Base-by-base conservation (phyloP, 345 rosid species). In the Eucalyptus decipiens region DNA sequence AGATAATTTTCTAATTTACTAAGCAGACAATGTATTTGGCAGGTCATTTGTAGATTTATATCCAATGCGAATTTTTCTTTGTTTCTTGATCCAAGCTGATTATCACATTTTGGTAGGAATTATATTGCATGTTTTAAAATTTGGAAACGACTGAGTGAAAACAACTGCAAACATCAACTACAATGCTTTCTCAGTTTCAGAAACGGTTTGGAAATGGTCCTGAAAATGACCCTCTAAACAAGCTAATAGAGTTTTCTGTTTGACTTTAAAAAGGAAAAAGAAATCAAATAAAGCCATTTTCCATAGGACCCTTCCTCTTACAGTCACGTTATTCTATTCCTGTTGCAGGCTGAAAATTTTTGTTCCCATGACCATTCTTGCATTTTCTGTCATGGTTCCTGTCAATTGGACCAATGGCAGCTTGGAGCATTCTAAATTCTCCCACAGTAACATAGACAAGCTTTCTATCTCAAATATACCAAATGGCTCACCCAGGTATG, bases 381-480 rank as follows among this genome's bases (percentile, higher is more conserved):
- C 98, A 85, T 94, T 97, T 89, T 40, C 96, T 1, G 91, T 97
- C 85, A 93, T 94, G 94, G 95, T 97, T 42, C 99, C 99, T 11
- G 97, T 97, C 87, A 96, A 96, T 90, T 96, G 98, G 99, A 97
- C 97, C 6, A 96, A 96, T 81, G 88, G 65, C 87, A 95, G 97
- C 87, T 91, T 96, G 86, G 92, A 94, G 93, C 92, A n/a, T 80
- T 91, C 95, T 19, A 91, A 93, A 48, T 87, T 96, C 56, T 93
- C 94, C 83, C 94, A 92, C 91, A 96, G 98, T 88, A 91, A 95
- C 86, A 92, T 97, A 32, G 99, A 97, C 93, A 94, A 93, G 92
- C 95, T 96, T 85, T 97, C 99, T 89, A 96, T 97, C 90, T 97
- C 99, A 76, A 97, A 97, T 89, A 92, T 97, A 91, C 98, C 98